Evolutionary conservation across 1,284 basidiomycete species (phyloP).

Genomic region (Phylloboletellus chloephorus): DNA sequence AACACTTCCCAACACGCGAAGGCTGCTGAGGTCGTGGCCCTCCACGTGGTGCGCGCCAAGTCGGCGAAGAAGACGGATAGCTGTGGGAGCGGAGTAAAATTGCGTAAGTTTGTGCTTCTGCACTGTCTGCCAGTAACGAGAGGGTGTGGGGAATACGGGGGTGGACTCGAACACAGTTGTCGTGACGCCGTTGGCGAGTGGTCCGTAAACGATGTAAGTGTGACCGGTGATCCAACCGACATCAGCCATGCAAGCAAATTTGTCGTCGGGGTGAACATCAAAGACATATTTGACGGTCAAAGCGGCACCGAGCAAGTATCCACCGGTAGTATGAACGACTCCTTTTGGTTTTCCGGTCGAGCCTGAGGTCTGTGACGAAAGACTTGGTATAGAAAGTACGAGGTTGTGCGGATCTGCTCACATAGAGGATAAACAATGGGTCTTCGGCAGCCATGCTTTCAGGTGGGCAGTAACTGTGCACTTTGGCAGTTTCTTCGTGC

Average conservation of each 20-base stretch:
- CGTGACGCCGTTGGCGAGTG: constrained; percentile 84
- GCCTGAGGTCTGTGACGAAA: constrained; percentile 69
- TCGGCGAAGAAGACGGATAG: constrained; percentile 87
- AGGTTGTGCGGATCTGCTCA: constrained; percentile 38
- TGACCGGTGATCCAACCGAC: constrained; percentile 99
- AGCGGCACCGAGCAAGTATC: constrained; percentile 86
- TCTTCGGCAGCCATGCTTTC: constrained; percentile 89
- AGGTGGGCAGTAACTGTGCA: constrained; percentile 86
- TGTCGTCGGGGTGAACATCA: constrained; percentile 89
- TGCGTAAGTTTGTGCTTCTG: constrained; percentile 92
- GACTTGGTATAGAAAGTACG: constrained; percentile 1
- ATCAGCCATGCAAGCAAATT: constrained; percentile 98
- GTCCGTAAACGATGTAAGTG: constrained; percentile 97
- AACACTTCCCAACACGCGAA: constrained; percentile 89
- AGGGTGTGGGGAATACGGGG: constrained; percentile 93
- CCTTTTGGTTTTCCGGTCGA: constrained; percentile 97
- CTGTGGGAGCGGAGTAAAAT: constrained; percentile 91
- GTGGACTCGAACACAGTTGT: constrained; percentile 97
- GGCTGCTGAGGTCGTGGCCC: constrained; percentile 74
- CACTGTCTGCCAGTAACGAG: constrained; percentile 96
- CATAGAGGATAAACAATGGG: constrained; percentile 96
- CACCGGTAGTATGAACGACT: constrained; percentile 93
- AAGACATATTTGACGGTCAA: constrained; percentile 96
- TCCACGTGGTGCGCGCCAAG: constrained; percentile 87
- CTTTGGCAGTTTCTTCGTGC: constrained; percentile 85